phyloP scores from a whole-genome alignment of 768 basidiomycete genomes.

The Phylloporus scabripes region DNA sequence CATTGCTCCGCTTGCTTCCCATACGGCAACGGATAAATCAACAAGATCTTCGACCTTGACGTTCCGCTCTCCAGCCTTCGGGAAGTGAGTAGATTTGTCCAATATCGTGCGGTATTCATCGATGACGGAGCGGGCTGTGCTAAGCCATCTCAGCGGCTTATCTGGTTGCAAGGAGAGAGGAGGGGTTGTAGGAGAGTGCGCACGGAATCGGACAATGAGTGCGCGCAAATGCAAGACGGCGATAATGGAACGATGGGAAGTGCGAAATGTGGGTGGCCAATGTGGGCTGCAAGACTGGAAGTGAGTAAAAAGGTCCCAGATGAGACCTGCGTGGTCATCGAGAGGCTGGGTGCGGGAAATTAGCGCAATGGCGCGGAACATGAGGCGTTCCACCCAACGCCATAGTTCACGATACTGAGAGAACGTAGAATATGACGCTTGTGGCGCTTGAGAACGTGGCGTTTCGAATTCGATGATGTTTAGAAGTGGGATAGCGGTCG shows the following conservation, averaged over 20 bases:
- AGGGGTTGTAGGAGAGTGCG: constrained; percentile 13
- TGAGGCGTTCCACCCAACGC: constrained; percentile 75
- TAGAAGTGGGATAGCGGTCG: constrained; percentile 51
- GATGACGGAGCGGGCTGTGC: constrained; percentile 59
- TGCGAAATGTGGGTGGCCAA: constrained; percentile 79
- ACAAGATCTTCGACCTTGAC: constrained; percentile 76
- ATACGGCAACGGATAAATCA: constrained; percentile 72
- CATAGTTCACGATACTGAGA: constrained; percentile 74
- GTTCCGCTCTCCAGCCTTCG: constrained; percentile 76
- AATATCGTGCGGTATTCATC: constrained; percentile 69
- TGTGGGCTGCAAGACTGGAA: constrained; percentile 57
- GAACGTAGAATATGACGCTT: constrained; percentile 43
- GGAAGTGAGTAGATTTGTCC: constrained; percentile 66
- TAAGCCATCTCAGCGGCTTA: constrained; percentile 52
- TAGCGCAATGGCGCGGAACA: constrained; percentile 76
- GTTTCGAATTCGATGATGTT: constrained; percentile 44
- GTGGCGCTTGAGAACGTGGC: constrained; percentile 27
- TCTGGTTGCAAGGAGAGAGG: constrained; percentile 19
- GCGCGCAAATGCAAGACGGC: constrained; percentile 70
- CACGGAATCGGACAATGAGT: constrained; percentile 48
- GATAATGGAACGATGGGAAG: constrained; percentile 67
- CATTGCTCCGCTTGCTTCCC: constrained; percentile 67
- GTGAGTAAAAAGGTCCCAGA: constrained; percentile 61
- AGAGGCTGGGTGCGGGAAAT: constrained; percentile 43
- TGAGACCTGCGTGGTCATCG: constrained; percentile 33